These are phyloP conservation scores for Magnaporthales sp. DNA, from an alignment of 2,329 filamentous ascomycete genomes.

Conservation along the genomic window DNA sequence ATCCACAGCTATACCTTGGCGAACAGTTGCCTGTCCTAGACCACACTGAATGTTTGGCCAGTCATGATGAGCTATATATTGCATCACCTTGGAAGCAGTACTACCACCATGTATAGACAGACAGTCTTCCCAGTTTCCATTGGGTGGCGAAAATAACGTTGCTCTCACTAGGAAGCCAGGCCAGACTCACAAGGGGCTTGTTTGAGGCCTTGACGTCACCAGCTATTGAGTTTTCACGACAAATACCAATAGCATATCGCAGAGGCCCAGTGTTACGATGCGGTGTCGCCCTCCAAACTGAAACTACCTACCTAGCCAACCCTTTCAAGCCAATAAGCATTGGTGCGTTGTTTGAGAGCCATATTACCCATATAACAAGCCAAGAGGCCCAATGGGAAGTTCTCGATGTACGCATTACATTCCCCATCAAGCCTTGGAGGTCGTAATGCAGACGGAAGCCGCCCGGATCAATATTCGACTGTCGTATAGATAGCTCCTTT, in stretches of 20 bases:
- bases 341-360: not conserved
- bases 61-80: not conserved
- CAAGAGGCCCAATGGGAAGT: not conserved
- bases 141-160: not conserved
- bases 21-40: not conserved
- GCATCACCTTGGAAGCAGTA: not conserved
- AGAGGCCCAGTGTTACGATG: not conserved
- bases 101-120: not conserved
- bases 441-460: not conserved
- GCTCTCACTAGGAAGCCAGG: not conserved
- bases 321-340: not conserved
- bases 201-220: not conserved
- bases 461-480: not conserved
- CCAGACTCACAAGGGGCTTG: not conserved
- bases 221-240: not conserved
- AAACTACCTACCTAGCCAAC: not conserved
- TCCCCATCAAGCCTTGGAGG: not conserved
- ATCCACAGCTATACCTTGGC: not conserved
- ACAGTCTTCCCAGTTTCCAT: not conserved
- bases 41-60: not conserved
- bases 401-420: not conserved
- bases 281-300: not conserved
- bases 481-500: not conserved
- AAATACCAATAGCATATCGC: not conserved
- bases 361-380: not conserved